A percentile compares a stretch with the other conserved stretches of the same genome.
Conservation (phyloP, 169 alveolate genomes). For the Amoebophrya sp. region DNA sequence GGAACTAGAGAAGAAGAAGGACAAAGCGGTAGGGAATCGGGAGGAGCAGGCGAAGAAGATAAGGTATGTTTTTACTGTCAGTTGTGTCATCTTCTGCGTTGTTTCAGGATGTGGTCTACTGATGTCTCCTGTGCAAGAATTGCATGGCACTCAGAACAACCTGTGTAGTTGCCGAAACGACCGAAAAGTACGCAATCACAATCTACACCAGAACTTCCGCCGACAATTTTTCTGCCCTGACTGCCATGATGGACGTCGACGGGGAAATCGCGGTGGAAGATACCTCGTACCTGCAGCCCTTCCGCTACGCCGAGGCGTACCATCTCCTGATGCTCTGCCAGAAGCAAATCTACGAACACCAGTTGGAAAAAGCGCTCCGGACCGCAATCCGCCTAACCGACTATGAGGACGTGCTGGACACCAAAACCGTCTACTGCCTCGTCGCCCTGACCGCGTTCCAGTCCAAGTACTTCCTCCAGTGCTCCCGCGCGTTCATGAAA, state of each 20-base stretch:
- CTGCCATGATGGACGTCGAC: constrained; percentile 36
- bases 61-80: too few species aligned
- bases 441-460: constrained; percentile 36
- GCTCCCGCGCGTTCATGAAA: constrained; percentile 32
- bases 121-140: too few species aligned
- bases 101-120: too few species aligned
- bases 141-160: too few species aligned
- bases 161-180: too few species aligned
- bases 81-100: too few species aligned
- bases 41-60: too few species aligned
- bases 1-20: constrained; percentile 74
- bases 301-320: constrained; percentile 60
- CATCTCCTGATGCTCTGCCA: constrained; percentile 74
- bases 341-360: constrained; percentile 66
- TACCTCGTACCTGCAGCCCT: background rate
- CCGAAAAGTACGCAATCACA: too few species aligned
- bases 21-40: constrained; percentile 57
- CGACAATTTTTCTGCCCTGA: background rate
- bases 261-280: constrained; percentile 39
- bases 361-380: constrained; percentile 70
- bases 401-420: constrained; percentile 73
- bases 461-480: constrained; percentile 42
- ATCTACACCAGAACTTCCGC: background rate
- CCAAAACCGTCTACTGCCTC: constrained; percentile 67
- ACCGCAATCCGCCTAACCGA: constrained; percentile 72